phyloP scores from a whole-genome alignment of 2,329 filamentous ascomycete species.

The Alternaria brassicicola region DNA sequence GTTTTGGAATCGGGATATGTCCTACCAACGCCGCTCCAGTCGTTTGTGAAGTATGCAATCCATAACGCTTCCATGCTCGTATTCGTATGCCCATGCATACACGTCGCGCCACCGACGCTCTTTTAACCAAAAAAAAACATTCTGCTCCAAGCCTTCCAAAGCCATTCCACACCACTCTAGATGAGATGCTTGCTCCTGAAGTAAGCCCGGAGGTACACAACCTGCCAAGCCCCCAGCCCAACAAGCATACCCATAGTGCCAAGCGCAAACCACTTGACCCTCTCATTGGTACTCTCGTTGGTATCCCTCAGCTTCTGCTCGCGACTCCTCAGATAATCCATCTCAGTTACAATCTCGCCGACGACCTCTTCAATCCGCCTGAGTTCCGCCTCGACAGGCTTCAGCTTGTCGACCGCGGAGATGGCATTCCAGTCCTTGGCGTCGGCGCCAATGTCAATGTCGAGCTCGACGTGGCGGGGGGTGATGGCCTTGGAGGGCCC shows the following conservation, averaged over 20 bases:
- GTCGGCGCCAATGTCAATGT: constrained; percentile 95
- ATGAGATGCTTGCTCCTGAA: constrained; percentile 69
- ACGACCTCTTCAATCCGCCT: constrained; percentile 91
- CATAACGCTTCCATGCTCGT: constrained; percentile 10
- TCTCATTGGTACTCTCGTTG: constrained; percentile 98
- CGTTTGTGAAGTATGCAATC: constrained; percentile 26
- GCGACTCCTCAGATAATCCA: constrained; percentile 89
- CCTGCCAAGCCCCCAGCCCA: constrained; percentile 92
- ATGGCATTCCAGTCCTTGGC: constrained; percentile 98
- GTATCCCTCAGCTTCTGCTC: constrained; percentile 98
- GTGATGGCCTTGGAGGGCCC: constrained; percentile 31
- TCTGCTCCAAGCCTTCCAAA: not conserved
- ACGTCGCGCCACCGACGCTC: not conserved
- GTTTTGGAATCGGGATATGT: constrained; percentile 8
- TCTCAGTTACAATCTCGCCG: constrained; percentile 85
- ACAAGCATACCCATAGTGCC: constrained; percentile 90
- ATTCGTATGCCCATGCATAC: constrained; percentile 29
- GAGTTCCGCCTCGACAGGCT: constrained; percentile 94
- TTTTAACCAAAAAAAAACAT: constrained; percentile 2
- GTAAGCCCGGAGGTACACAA: constrained; percentile 96
- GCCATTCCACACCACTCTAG: constrained; percentile 30
- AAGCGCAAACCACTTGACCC: constrained; percentile 98
- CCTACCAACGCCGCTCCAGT: constrained; percentile 34
- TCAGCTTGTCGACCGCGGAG: constrained; percentile 95
- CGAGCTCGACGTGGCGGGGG: constrained; percentile 81